Conservation (phyloP, 2,329 filamentous ascomycete genomes). For the Ilyonectria mors-panacis region DNA sequence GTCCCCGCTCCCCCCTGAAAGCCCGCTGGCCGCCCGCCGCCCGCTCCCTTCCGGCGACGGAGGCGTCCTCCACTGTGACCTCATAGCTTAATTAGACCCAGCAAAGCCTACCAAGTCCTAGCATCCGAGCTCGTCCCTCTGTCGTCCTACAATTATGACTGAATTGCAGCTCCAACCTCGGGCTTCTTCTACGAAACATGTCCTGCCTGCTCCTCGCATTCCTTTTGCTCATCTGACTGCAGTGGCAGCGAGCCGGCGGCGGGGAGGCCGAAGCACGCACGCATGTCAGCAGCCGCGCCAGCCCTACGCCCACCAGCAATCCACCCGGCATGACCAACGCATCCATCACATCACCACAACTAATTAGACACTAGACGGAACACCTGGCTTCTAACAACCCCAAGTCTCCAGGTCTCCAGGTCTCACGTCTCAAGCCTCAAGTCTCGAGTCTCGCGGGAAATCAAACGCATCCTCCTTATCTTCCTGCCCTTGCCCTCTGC, state of each 20-base stretch:
- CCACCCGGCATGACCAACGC: background rate
- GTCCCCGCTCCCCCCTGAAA: slow-evolving; percentile 12
- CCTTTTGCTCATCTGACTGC: slow-evolving; percentile 25
- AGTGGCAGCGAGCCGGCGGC: slow-evolving; percentile 17
- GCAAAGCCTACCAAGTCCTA: background rate
- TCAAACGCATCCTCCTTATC: slow-evolving; percentile 2
- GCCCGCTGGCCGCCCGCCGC: slow-evolving; percentile 8
- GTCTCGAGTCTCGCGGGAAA: slow-evolving; percentile 6
- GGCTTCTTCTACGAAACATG: too few relatives aligned
- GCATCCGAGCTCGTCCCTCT: background rate
- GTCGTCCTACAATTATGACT: background rate
- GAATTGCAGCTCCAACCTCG: too few relatives aligned
- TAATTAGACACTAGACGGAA: too few relatives aligned
- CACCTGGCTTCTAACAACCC: background rate
- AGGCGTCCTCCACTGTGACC: slow-evolving; percentile 21
- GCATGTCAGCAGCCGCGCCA: slow-evolving; percentile 28
- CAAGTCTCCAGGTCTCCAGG: background rate
- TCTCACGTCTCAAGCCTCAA: slow-evolving; percentile 1
- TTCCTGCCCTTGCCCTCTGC: background rate
- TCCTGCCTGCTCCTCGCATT: background rate
- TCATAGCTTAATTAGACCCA: slow-evolving; percentile 7
- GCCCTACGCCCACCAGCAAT: slow-evolving; percentile 19
- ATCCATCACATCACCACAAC: background rate
- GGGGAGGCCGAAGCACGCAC: slow-evolving; percentile 23
- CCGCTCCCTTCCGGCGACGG: slow-evolving; percentile 19